Percentiles rank a stretch among this genome's conserved stretches.
phyloP scores from a whole-genome alignment of 1,284 basidiomycete species.

The Cystobasidium slooffiae region DNA sequence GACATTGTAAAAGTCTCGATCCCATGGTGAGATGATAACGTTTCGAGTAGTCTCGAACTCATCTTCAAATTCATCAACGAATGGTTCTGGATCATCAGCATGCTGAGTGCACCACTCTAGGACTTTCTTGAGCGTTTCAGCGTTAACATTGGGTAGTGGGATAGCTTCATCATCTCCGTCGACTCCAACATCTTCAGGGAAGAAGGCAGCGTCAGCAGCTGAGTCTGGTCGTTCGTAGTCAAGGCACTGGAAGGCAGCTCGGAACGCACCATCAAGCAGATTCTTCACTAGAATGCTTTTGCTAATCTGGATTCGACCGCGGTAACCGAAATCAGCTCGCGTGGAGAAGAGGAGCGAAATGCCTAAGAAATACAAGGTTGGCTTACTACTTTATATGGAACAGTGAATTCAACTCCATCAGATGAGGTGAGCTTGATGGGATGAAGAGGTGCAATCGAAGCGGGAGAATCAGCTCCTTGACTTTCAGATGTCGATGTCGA shows the following conservation, averaged over 20 bases:
- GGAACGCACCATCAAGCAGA: slow-evolving; percentile 87
- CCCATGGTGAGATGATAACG: slow-evolving; percentile 57
- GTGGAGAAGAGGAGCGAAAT: neutral
- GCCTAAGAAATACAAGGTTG: neutral
- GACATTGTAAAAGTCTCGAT: slow-evolving; percentile 48
- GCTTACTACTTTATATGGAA: slow-evolving; percentile 81
- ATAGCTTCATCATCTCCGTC: slow-evolving; percentile 78
- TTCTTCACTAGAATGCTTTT: slow-evolving; percentile 95
- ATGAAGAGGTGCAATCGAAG: neutral
- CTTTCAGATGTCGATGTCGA: neutral
- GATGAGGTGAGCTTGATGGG: slow-evolving; percentile 62
- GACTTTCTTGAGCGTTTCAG: slow-evolving; percentile 92
- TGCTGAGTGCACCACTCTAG: slow-evolving; percentile 99
- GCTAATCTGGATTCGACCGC: slow-evolving; percentile 65
- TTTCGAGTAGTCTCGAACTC: slow-evolving; percentile 65
- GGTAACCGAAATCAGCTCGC: too few species aligned
- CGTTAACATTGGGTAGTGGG: slow-evolving; percentile 92
- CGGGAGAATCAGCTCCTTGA: neutral
- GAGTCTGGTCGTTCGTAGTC: neutral
- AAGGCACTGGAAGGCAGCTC: neutral
- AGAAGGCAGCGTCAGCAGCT: neutral
- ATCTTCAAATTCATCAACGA: slow-evolving; percentile 71
- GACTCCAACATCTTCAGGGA: slow-evolving; percentile 72
- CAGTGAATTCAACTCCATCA: slow-evolving; percentile 91
- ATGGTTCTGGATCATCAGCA: slow-evolving; percentile 86